Conservation (phyloP, 495 filamentous ascomycete genomes). For the Niebla homalea region DNA sequence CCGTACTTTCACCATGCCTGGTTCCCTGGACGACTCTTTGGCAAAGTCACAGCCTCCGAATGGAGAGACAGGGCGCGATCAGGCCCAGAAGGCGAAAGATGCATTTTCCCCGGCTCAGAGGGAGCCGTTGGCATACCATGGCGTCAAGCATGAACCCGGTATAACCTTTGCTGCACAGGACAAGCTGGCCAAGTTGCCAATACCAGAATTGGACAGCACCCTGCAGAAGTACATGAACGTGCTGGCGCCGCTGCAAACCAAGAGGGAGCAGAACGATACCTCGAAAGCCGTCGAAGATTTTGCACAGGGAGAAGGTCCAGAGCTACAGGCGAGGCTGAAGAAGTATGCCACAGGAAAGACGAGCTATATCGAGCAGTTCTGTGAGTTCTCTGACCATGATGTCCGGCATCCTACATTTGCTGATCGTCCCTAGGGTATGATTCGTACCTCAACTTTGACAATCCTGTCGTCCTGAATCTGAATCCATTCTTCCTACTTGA, state of each 20-base stretch:
- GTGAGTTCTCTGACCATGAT: conserved; percentile 39
- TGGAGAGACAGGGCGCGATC: conserved; percentile 14
- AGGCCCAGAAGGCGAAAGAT: conserved; percentile 27
- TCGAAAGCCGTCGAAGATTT: conserved; percentile 74
- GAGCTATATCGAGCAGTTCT: conserved; percentile 98
- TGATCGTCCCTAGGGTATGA: conserved; percentile 66
- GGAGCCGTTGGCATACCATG: conserved; percentile 30
- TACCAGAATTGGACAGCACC: conserved; percentile 76
- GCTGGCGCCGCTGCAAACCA: conserved; percentile 68
- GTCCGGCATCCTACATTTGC: background rate
- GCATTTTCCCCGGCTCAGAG: conserved; percentile 29
- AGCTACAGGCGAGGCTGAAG: conserved; percentile 78
- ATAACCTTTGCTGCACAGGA: conserved; percentile 87
- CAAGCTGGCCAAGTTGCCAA: conserved; percentile 78
- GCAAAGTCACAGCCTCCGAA: conserved; percentile 18
- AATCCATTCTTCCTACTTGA: conserved; percentile 97
- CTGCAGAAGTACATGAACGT: conserved; percentile 68
- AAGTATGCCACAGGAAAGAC: conserved; percentile 86
- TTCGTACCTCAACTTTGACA: conserved; percentile 95
- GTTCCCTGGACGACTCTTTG: conserved; percentile 57
- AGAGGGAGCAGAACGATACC: conserved; percentile 74
- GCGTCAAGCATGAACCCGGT: conserved; percentile 38
- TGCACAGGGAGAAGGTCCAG: conserved; percentile 66
- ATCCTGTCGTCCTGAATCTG: conserved; percentile 90
- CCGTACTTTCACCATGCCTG: conserved; percentile 39